These are phyloP conservation scores for Conringia planisiliqua DNA, from an alignment of 345 rosid species.

Conservation along the genomic window DNA sequence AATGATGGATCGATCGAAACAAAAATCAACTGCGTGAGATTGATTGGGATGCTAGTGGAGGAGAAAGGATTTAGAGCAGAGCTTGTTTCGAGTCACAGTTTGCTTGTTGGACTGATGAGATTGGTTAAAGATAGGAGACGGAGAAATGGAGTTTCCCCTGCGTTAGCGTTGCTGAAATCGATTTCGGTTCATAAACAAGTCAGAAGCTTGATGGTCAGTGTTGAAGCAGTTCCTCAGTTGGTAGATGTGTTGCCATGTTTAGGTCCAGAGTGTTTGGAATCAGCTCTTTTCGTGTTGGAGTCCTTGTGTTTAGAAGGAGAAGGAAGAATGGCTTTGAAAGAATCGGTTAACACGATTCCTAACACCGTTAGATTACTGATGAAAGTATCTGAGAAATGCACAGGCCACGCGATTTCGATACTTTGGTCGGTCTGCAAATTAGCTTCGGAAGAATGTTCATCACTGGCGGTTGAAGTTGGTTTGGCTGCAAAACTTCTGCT, in stretches of 20 bases:
- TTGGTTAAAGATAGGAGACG: constrained; percentile 57
- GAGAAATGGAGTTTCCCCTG: constrained; percentile 44
- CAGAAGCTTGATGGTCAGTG: constrained; percentile 44
- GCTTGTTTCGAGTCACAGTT: constrained; percentile 55
- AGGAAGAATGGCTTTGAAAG: constrained; percentile 60
- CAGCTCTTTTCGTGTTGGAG: constrained; percentile 48
- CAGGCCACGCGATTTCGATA: constrained; percentile 46
- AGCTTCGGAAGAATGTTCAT: constrained; percentile 57
- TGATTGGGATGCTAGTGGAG: constrained; percentile 50
- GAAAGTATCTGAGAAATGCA: constrained; percentile 61
- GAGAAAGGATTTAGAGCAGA: constrained; percentile 46
- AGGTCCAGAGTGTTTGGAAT: constrained; percentile 48
- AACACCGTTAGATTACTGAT: constrained; percentile 48
- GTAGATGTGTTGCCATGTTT: constrained; percentile 49
- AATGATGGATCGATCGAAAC: constrained; percentile 77
- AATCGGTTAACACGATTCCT: constrained; percentile 49
- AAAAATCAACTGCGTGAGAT: constrained; percentile 51
- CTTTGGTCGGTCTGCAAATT: constrained; percentile 57
- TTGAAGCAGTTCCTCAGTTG: constrained; percentile 59
- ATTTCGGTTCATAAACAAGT: constrained; percentile 41
- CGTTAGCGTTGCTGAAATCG: constrained; percentile 47
- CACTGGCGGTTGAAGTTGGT: constrained; percentile 55
- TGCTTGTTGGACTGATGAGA: constrained; percentile 65
- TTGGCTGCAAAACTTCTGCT: constrained; percentile 62
- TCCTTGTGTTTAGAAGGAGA: constrained; percentile 39